A percentile compares a stretch with the other conserved stretches of the same genome.
phyloP scores from a whole-genome alignment of 495 filamentous ascomycete species.

The Hypoxylon trugodes region DNA sequence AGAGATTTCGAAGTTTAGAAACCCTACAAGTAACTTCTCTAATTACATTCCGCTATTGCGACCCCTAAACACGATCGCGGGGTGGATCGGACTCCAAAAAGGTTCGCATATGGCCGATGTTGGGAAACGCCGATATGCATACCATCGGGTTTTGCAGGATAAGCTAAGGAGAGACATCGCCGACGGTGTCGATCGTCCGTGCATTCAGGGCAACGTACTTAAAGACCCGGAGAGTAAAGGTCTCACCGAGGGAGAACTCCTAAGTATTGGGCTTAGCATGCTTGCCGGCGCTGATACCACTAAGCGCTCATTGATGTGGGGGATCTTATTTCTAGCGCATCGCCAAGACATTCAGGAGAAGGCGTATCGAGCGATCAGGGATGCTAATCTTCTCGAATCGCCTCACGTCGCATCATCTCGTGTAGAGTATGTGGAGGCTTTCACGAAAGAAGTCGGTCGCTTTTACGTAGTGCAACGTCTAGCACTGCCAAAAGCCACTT shows the following conservation, averaged over 20 bases:
- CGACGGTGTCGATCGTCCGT: slow-evolving; percentile 71
- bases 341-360: slow-evolving; percentile 71
- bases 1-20: slow-evolving; percentile 70
- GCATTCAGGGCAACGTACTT: slow-evolving; percentile 74
- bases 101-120: slow-evolving; percentile 63
- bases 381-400: slow-evolving; percentile 73
- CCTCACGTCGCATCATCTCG: slow-evolving; percentile 73
- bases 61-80: slow-evolving; percentile 53
- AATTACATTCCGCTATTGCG: slow-evolving; percentile 73
- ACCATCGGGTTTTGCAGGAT: slow-evolving; percentile 66
- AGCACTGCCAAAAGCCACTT: slow-evolving; percentile 70
- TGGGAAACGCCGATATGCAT: slow-evolving; percentile 62
- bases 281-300: slow-evolving; percentile 49
- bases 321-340: slow-evolving; percentile 73
- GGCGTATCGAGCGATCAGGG: slow-evolving; percentile 70
- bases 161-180: slow-evolving; percentile 68
- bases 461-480: slow-evolving; percentile 81
- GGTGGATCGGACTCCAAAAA: slow-evolving; percentile 27
- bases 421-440: slow-evolving; percentile 72
- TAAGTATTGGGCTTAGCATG: slow-evolving; percentile 79
- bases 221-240: slow-evolving; percentile 69
- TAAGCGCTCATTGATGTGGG: slow-evolving; percentile 57
- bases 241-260: slow-evolving; percentile 67
- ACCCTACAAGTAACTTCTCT: slow-evolving; percentile 75
- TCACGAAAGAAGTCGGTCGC: slow-evolving; percentile 74